These are phyloP conservation scores for Penicillium coffeae DNA, from an alignment of 495 filamentous ascomycete genomes.

Conservation along the genomic window DNA sequence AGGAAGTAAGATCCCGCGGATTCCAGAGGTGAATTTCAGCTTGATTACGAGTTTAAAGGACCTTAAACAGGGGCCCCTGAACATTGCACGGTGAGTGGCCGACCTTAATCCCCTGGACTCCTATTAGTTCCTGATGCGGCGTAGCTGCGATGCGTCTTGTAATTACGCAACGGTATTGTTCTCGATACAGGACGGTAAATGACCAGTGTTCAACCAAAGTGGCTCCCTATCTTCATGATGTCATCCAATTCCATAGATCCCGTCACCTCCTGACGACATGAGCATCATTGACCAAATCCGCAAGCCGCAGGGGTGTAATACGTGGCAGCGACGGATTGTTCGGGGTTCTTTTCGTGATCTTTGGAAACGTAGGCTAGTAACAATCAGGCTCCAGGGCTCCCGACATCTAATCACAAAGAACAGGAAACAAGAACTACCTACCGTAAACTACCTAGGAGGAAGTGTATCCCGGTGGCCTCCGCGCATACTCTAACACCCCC, in stretches of 20 bases:
- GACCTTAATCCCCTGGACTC: constrained; percentile 9
- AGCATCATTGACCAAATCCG: background rate
- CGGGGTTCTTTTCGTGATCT: too few species aligned
- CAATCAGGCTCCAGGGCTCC: background rate
- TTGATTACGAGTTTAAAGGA: background rate
- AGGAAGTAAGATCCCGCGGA: too few species aligned
- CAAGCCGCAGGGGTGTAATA: background rate
- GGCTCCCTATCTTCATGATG: constrained; percentile 23
- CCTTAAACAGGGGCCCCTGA: constrained; percentile 10
- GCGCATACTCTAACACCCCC: too few species aligned
- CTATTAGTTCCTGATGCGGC: constrained; percentile 7
- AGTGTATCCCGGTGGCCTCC: background rate
- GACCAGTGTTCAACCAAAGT: background rate
- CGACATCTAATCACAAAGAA: background rate
- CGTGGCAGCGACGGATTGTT: too few species aligned
- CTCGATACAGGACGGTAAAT: background rate
- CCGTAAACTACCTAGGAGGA: too few species aligned
- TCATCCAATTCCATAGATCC: constrained; percentile 13
- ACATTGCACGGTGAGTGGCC: constrained; percentile 13
- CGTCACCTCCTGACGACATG: background rate
- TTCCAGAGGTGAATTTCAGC: too few species aligned
- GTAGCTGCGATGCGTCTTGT: background rate
- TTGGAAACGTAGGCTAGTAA: background rate
- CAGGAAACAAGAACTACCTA: background rate
- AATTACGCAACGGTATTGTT: background rate